Percentiles rank a stretch among this genome's conserved stretches.
These are phyloP conservation scores for Aspergillus unguis DNA, from an alignment of 2,329 filamentous ascomycete genomes.

Conservation along the genomic window DNA sequence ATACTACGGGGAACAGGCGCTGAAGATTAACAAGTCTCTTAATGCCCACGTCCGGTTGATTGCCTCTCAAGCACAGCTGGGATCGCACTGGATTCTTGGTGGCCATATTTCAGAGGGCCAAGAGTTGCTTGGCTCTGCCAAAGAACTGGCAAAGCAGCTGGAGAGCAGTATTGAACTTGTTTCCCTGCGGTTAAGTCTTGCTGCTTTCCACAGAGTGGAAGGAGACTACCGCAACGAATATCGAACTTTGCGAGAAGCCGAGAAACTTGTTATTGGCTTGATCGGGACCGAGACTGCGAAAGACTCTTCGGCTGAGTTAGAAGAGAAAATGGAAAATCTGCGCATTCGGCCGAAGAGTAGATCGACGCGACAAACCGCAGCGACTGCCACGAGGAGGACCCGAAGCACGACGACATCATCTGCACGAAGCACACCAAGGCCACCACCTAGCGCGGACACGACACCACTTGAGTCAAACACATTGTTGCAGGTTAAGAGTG, in stretches of 20 bases:
- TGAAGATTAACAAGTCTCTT: slow-evolving; percentile 69
- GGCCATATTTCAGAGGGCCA: slow-evolving; percentile 50
- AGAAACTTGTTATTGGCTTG: slow-evolving; percentile 45
- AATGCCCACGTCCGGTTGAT: slow-evolving; percentile 56
- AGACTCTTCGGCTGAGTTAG: slow-evolving; percentile 32
- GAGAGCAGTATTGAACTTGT: slow-evolving; percentile 54
- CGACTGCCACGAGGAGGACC: slow-evolving; percentile 28
- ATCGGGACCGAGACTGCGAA: slow-evolving; percentile 31
- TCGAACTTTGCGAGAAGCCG: slow-evolving; percentile 48
- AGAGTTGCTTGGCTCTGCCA: slow-evolving; percentile 58
- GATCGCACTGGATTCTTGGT: slow-evolving; percentile 49
- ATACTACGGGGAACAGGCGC: slow-evolving; percentile 81
- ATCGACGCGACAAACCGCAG: slow-evolving; percentile 22
- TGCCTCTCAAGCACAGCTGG: slow-evolving; percentile 47
- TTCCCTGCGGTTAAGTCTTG: slow-evolving; percentile 45
- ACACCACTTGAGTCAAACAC: slow-evolving; percentile 36
- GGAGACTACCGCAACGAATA: slow-evolving; percentile 49
- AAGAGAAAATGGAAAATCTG: slow-evolving; percentile 44
- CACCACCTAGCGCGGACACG: slow-evolving; percentile 16
- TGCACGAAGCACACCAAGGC: slow-evolving; percentile 22
- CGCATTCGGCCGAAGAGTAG: slow-evolving; percentile 31
- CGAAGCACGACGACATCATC: slow-evolving; percentile 27
- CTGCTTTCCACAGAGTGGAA: slow-evolving; percentile 46
- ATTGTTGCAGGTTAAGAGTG: slow-evolving; percentile 45
- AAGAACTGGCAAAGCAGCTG: slow-evolving; percentile 50